Evolutionary conservation across 345 rosid genomes (phyloP).

Genomic region (Aethionema arabicum): DNA sequence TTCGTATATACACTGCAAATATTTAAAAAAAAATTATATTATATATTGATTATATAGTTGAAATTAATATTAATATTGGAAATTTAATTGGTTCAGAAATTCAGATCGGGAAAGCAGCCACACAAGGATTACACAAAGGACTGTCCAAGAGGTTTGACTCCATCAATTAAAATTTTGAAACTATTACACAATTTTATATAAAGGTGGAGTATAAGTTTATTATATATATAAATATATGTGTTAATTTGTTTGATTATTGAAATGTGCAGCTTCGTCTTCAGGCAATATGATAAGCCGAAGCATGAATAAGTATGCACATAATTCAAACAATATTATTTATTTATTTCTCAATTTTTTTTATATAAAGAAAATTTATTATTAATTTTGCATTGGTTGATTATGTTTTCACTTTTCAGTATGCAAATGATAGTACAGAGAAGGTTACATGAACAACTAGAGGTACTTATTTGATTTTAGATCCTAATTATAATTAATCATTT

Average conservation of each 20-base stretch:
- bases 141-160: conserved; percentile 51
- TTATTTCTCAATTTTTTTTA: not conserved
- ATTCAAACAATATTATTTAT: not conserved
- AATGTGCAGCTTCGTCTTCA: conserved; percentile 84
- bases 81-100: conserved; percentile 47
- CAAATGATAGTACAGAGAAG: conserved; percentile 99
- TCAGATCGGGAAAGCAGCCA: conserved; percentile 99
- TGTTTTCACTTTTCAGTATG: conserved; percentile 35
- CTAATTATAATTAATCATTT: not conserved
- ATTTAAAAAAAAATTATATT: conserved; percentile 18
- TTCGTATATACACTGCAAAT: conserved; percentile 6
- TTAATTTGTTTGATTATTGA: conserved; percentile 32
- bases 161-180: conserved; percentile 31
- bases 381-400: conserved; percentile 46
- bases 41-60: too few species aligned
- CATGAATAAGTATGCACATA: conserved; percentile 81
- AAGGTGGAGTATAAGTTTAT: not conserved
- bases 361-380: conserved; percentile 38
- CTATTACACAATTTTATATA: not conserved
- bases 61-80: too few species aligned
- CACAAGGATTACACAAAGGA: conserved; percentile 97
- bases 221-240: not conserved
- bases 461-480: conserved; percentile 22
- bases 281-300: conserved; percentile 71
- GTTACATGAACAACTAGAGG: conserved; percentile 97